Percentiles rank a stretch among this genome's conserved stretches.
Evolutionary conservation across 345 rosid genomes (phyloP).

Genomic region (Gossypium arboreum): DNA sequence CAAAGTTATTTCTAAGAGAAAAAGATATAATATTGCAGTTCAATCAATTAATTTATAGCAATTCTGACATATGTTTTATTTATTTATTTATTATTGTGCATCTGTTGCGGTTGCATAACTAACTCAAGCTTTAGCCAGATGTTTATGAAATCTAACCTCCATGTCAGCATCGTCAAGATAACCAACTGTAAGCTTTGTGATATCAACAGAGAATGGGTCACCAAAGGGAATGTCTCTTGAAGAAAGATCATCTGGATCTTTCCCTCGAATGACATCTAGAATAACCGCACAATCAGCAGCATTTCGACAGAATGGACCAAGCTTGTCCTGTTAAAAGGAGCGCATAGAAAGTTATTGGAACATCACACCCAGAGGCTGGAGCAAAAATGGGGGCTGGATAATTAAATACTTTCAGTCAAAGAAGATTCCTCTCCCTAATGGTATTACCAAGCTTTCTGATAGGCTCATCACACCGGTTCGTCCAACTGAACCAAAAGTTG

Average conservation of each 20-base stretch:
- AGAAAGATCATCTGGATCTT: constrained; percentile 74
- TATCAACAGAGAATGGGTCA: constrained; percentile 74
- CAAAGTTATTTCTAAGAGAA: not conserved
- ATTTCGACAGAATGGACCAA: constrained; percentile 72
- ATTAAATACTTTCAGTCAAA: not conserved
- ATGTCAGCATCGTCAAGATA: constrained; percentile 81
- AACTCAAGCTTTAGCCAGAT: not conserved
- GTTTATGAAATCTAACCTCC: constrained; percentile 44
- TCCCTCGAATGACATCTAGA: constrained; percentile 66
- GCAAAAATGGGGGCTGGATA: not conserved
- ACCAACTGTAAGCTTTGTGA: constrained; percentile 73
- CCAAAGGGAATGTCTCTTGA: constrained; percentile 61
- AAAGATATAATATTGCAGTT: not conserved
- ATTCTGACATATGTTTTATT: not conserved
- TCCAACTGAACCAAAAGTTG: not conserved
- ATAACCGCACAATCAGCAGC: constrained; percentile 62
- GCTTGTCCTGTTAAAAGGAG: constrained; percentile 44
- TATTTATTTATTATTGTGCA: not conserved
- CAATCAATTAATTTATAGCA: not conserved
- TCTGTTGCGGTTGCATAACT: not conserved
- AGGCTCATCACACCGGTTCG: not conserved
- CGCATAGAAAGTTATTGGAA: not conserved
- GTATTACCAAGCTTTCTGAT: constrained; percentile 48
- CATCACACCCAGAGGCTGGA: constrained; percentile 15
- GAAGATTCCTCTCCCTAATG: too few species aligned